phyloP scores from a whole-genome alignment of 495 filamentous ascomycete species.

The Aspergillus indologenus region DNA sequence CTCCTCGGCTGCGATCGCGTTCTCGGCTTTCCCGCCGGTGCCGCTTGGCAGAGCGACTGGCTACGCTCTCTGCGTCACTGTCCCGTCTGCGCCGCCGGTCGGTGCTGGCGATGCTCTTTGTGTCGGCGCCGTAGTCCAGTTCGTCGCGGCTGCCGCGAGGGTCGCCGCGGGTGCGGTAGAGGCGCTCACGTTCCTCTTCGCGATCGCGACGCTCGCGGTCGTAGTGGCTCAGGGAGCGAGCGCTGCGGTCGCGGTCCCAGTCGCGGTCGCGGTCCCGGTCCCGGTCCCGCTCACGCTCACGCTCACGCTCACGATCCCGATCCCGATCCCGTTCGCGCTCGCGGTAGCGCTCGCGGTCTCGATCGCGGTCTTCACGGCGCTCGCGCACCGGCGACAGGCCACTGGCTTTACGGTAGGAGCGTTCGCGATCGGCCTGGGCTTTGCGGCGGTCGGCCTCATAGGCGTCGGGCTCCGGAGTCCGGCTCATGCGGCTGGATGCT shows the following conservation, averaged over 20 bases:
- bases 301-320: conserved; percentile 50
- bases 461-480: conserved; percentile 79
- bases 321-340: conserved; percentile 40
- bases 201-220: conserved; percentile 73
- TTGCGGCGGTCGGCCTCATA: conserved; percentile 88
- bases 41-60: conserved; percentile 55
- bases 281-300: conserved; percentile 39
- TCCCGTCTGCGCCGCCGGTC: conserved; percentile 60
- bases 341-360: conserved; percentile 45
- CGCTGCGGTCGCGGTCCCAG: conserved; percentile 52
- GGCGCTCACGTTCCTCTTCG: conserved; percentile 79
- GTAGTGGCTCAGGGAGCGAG: conserved; percentile 49
- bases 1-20: conserved; percentile 53
- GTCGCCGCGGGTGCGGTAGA: conserved; percentile 79
- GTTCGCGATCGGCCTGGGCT: conserved; percentile 80
- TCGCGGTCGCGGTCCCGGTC: conserved; percentile 50
- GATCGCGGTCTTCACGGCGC: conserved; percentile 56
- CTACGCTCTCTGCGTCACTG: conserved; percentile 70
- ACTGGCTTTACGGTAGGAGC: conserved; percentile 77
- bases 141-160: conserved; percentile 71
- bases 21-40: conserved; percentile 45
- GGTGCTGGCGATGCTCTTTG: conserved; percentile 55
- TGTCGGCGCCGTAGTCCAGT: conserved; percentile 83
- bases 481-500: conserved; percentile 57
- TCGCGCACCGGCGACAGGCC: conserved; percentile 54